Base-by-base conservation (phyloP, 2,329 filamentous ascomycete species). In the Orbilia blumenaviensis region DNA sequence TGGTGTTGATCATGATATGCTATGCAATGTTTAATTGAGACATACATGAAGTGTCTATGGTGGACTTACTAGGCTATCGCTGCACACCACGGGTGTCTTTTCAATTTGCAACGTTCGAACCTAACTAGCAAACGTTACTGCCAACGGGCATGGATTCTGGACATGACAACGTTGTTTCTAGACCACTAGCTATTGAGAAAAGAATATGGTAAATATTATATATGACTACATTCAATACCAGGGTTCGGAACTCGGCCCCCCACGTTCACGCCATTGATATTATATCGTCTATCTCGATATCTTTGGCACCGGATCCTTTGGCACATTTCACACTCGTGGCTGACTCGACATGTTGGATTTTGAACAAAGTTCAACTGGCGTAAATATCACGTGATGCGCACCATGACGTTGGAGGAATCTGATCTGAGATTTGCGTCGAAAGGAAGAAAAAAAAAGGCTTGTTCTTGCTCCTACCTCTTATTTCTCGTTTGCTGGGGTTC, bases 321-420 rank as follows among this genome's bases (percentile, higher is more conserved):
- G 9, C 38, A 21, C 14, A 25, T 18, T 16, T 12, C n/a, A 2
- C 14, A 12, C 46, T 5, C 18, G 23, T 46, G 42, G 25, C 16
- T 14, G 6, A 3, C 29, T 48, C 32, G 32, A 21, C 36, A 56
- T 38, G 52, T 56, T 56, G 52, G 52, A 56, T 56, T 56, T 56
- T 56, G 52, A 38, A 56, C 32, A 38, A 32, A 38, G 52, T 56
- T 56, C 32, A 21, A 16, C 34, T 32, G 25, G 48, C 18, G 48
- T n/a, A 56, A 2, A 32, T n/a, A 38, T 56, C 52, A 56, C 52
- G 52, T 56, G 52, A 56, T n/a, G 21, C 52, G 32, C 32, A 16
- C 29, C 50, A 38, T 56, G 50, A 38, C 52, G 32, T 56, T 56
- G 16, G 29, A 38, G 32, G 52, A 56, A 38, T 56, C 32, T 34